Conservation (phyloP, 192 early-diverging fungal species). For the Rhizophagus clarus region DNA sequence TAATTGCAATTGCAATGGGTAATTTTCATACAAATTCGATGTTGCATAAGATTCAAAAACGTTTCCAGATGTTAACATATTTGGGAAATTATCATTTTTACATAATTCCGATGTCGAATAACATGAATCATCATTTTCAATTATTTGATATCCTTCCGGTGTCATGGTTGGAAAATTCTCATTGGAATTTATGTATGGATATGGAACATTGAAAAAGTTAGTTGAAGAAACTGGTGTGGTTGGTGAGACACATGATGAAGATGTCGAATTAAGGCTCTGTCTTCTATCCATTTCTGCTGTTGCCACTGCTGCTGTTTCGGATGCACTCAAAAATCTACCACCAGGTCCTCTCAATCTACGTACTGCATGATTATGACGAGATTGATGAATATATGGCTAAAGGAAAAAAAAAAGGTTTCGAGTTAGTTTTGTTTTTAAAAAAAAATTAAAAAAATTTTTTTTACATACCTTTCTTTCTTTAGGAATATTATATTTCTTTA, state of each 20-base stretch:
- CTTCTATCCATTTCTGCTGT: not conserved
- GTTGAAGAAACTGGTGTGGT: not conserved
- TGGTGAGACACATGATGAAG: not conserved
- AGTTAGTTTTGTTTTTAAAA: no score
- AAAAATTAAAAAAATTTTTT: not conserved
- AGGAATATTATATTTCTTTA: constrained; percentile 62
- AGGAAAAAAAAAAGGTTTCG: constrained; percentile 5
- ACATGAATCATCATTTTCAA: no score
- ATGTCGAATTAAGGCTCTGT: not conserved
- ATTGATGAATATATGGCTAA: constrained; percentile 93
- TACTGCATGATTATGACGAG: constrained; percentile 96
- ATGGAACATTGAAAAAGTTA: not conserved
- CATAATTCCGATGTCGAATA: no score
- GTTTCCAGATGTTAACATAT: no score
- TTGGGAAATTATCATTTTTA: no score
- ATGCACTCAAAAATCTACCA: constrained; percentile 82
- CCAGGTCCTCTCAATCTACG: constrained; percentile 94
- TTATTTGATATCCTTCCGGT: no score
- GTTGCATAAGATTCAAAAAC: no score
- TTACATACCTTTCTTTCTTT: constrained; percentile 20
- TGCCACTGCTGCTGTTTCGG: constrained; percentile 33
- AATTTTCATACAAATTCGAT: no score
- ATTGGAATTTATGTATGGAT: no score
- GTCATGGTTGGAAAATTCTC: not conserved
- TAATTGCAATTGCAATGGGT: no score